Base-by-base conservation (phyloP, 495 filamentous ascomycete genomes). In the Ascobolus immersus region DNA sequence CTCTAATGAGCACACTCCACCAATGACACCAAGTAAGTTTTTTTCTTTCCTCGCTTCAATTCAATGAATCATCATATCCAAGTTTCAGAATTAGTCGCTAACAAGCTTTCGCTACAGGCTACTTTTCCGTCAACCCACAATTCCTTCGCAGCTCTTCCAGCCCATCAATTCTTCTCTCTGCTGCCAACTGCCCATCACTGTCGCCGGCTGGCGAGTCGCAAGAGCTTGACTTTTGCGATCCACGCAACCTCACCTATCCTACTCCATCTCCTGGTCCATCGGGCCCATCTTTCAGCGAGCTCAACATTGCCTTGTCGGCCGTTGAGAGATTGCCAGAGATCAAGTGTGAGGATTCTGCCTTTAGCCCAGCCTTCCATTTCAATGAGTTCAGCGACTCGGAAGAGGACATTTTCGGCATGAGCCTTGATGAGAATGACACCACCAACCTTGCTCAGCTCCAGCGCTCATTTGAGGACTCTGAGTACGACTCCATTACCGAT, bases 161-260 rank as follows among this genome's bases (percentile, higher is more conserved):
- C 32, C 34, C 45, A 35, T 30, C 36, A 14, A 42, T 44, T 20
- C 42, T 47, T 28, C 41, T 46, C n/a, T 48, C 51, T 29, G 65
- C 65, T n/a, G n/a, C n/a, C n/a, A n/a, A n/a, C n/a, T 91, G 79
- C 59, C 78, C 81, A 42, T 91, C 84, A 21, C 69, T 93, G 8
- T 77, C 74, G 0, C 74, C 73, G 0, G 73, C 69, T 9, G 73
- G 84, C 17, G 77, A 80, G 12, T 67, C 66, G 32, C 72, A 73
- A 30, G 76, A 80, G 45, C 52, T 71, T 41, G 69, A 80, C 54
- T 92, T 91, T 46, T 94, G 86, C 55, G 80, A 96, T 46, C 86
- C 86, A 15, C 75, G 82, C 39, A 76, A 90, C 45, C 60, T 96
- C 30, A 86, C 77, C 4, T 81, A 92, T 27, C 68, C 69, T 48